Evolutionary conservation across 2,329 filamentous ascomycete species (phyloP), one percentile per base, ranked within the genome.

Genomic region (Cadophora gregata): DNA sequence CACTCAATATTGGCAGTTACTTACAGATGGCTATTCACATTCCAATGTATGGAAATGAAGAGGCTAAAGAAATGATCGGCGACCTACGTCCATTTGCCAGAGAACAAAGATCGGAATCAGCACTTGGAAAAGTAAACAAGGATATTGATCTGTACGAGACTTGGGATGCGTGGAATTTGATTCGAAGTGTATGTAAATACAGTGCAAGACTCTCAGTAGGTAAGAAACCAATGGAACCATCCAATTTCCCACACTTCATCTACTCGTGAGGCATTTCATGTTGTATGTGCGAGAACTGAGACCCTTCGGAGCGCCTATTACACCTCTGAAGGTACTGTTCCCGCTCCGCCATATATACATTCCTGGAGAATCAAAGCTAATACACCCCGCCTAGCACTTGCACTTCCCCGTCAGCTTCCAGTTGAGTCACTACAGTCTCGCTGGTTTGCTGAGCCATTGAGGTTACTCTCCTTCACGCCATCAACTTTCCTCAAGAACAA

Each of bases 81-180:
- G 76, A 78, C 62, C 66, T 75, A 58, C 64, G 66, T 62, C 72
- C 73, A 59, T 75, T 75, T 65, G 74, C 77, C 31, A 75, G 72
- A 72, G 58, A 72, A 67, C n/a, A 71, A 64, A 63, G 62, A 78
- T 73, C 78, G 59, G 12, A 42, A 36, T 68, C 78, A 31, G 69
- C 79, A 10, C 77, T 82, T 47, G 74, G 71, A 5, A 71, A 78
- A 38, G 73, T 74, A 7, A 80, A 82, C 36, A 70, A 69, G 45
- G 84, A 88, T 25, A 81, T 90, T 67, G 90, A 95, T 74, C 78
- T 91, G 0, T 96, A 93, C 78, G 89, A 89, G 62, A 85, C 90
- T 2, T 99, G 96, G 96, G 94, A 98, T 79, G 90, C 91, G 1
- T 99, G 96, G 96, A 90, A 99, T 77, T 84, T 90, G 25, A 91